These are phyloP conservation scores for Suhomyces coccinellae DNA, from an alignment of 1,139 yeast species.

Conservation along the genomic window DNA sequence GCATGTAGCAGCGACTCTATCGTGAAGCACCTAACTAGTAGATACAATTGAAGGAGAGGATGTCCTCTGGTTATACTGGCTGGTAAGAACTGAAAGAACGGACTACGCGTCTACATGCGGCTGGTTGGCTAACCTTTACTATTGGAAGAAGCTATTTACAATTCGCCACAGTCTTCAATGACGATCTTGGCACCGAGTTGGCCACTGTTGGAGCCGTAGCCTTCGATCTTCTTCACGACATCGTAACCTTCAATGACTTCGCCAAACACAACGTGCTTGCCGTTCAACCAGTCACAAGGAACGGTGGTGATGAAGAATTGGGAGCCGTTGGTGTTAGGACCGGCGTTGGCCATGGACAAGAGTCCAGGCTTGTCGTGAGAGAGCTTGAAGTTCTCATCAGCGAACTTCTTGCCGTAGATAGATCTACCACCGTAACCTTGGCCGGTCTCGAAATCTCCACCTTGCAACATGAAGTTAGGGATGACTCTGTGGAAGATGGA, in stretches of 20 bases:
- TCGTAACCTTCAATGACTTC: conserved; percentile 44
- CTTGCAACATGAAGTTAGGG: conserved; percentile 47
- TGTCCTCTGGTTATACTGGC: no score
- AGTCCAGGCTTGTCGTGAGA: conserved; percentile 39
- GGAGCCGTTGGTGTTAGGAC: conserved; percentile 45
- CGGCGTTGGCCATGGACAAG: conserved; percentile 46
- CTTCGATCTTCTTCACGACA: conserved; percentile 39
- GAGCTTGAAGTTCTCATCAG: conserved; percentile 39
- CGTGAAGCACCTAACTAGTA: no score
- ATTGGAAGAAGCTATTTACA: conserved; percentile 5
- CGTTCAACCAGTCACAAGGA: conserved; percentile 46
- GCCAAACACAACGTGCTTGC: conserved; percentile 45
- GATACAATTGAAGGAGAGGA: no score
- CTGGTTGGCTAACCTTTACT: no score
- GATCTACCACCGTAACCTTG: conserved; percentile 45
- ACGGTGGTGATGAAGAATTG: conserved; percentile 47
- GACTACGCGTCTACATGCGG: no score
- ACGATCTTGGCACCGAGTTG: conserved; percentile 30
- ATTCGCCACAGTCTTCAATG: conserved; percentile 43
- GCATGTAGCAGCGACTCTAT: neutral
- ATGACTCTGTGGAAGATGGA: conserved; percentile 56
- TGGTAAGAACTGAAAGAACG: no score
- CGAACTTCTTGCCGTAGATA: conserved; percentile 39
- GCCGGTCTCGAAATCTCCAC: conserved; percentile 45
- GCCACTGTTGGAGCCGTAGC: conserved; percentile 35